phyloP scores from a whole-genome alignment of 805 yeast genomes.

The Yamadazyma scolyti region DNA sequence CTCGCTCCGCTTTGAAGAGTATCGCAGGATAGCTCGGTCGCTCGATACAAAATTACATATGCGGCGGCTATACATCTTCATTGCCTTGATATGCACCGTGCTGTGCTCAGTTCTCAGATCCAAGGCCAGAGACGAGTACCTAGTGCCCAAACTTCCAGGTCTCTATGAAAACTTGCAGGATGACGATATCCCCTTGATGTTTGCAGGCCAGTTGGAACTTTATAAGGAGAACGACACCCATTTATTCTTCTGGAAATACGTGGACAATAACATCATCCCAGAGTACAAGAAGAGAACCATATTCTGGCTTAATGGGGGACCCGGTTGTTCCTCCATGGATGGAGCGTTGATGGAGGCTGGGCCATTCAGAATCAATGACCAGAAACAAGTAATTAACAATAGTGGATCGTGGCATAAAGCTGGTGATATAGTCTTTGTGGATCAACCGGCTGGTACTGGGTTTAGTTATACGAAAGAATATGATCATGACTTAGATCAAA shows the following conservation, averaged over 20 bases:
- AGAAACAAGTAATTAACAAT: conserved; percentile 47
- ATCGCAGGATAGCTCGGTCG: too few species aligned
- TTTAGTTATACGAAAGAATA: conserved; percentile 62
- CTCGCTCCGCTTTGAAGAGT: too few species aligned
- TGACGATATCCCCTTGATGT: conserved; percentile 49
- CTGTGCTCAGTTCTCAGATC: too few species aligned
- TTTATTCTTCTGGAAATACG: conserved; percentile 77
- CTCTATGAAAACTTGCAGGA: conserved; percentile 25
- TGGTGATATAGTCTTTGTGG: conserved; percentile 80
- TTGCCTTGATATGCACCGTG: too few species aligned
- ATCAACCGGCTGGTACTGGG: conserved; percentile 95
- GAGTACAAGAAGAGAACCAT: conserved; percentile 45
- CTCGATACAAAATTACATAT: too few species aligned
- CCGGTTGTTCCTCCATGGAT: conserved; percentile 98
- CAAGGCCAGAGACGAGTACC: conserved; percentile 3
- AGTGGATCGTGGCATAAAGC: conserved; percentile 80
- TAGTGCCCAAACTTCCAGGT: conserved; percentile 38
- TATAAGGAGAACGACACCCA: conserved; percentile 50
- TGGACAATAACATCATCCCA: conserved; percentile 24
- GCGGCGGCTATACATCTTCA: too few species aligned
- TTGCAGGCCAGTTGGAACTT: conserved; percentile 64
- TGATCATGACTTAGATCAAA: conserved; percentile 51
- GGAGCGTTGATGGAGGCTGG: conserved; percentile 94
- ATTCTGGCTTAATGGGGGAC: conserved; percentile 97
- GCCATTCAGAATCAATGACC: conserved; percentile 63